A percentile compares a stretch with the other conserved stretches of the same genome.
Evolutionary conservation across 208 protist species (phyloP).

Genomic region (Wallacemonas collosoma): DNA sequence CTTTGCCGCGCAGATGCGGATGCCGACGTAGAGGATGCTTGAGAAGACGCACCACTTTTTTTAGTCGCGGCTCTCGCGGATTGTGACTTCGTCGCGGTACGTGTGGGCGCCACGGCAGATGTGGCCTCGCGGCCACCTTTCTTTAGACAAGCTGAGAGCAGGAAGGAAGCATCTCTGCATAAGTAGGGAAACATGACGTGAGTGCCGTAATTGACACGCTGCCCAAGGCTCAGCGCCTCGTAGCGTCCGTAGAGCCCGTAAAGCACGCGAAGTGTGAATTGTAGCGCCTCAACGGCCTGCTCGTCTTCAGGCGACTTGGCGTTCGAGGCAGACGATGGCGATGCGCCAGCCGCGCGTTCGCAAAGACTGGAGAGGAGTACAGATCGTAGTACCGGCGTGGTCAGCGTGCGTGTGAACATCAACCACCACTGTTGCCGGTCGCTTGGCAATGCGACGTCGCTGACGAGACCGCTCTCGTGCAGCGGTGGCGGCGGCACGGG

Average conservation of each 20-base stretch:
- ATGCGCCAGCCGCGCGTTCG: neutral
- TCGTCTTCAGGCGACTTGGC: neutral
- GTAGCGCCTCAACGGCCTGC: slow-evolving; percentile 6
- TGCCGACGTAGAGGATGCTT: too few species aligned
- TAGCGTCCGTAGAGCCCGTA: slow-evolving; percentile 4
- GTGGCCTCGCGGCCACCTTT: too few species aligned
- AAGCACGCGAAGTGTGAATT: slow-evolving; percentile 2
- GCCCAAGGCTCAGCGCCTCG: neutral
- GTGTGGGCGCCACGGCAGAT: neutral
- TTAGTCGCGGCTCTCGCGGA: too few species aligned
- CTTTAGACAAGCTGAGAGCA: neutral
- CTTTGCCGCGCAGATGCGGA: too few species aligned
- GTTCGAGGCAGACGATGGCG: neutral
- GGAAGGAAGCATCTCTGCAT: neutral
- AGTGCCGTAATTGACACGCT: neutral
- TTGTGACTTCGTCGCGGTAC: too few species aligned
- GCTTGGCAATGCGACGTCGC: neutral
- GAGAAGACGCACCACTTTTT: too few species aligned
- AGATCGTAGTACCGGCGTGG: neutral
- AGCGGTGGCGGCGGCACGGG: neutral
- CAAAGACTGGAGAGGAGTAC: slow-evolving; percentile 5
- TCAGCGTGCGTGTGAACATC: slow-evolving; percentile 4
- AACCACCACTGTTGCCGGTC: slow-evolving; percentile 6
- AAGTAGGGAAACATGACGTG: neutral
- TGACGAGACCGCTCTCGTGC: slow-evolving; percentile 1